A percentile compares a stretch with the other conserved stretches of the same genome.
phyloP scores from a whole-genome alignment of 257 asterid genomes.

The Osmanthus fragrans region DNA sequence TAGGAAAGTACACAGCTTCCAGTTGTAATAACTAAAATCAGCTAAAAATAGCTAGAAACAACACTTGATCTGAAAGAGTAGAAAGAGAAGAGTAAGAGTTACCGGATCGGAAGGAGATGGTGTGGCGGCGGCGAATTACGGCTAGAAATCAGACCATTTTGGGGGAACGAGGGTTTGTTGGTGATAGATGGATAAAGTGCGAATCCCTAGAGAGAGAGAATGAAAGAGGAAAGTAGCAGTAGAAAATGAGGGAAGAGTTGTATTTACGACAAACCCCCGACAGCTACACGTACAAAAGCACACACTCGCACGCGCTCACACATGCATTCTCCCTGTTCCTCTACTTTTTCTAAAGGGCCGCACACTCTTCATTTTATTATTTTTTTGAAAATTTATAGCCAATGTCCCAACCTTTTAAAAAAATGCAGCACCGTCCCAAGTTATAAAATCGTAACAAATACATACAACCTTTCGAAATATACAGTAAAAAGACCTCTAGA shows the following conservation, averaged over 20 bases:
- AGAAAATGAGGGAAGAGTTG: not conserved
- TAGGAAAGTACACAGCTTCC: constrained; percentile 6
- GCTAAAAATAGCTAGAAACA: not conserved
- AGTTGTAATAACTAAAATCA: not conserved
- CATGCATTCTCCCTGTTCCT: constrained; percentile 29
- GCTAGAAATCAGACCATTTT: constrained; percentile 31
- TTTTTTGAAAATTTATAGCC: too few species aligned
- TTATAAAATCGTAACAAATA: too few species aligned
- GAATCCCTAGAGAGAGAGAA: constrained; percentile 36
- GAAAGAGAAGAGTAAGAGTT: not conserved
- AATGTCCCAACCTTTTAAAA: too few species aligned
- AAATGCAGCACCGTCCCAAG: too few species aligned
- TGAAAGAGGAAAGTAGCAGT: constrained; percentile 22
- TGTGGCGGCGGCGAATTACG: constrained; percentile 18
- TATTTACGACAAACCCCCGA: constrained; percentile 26
- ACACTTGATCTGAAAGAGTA: constrained; percentile 17
- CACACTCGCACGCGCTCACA: constrained; percentile 36
- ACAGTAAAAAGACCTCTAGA: too few species aligned
- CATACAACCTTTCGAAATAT: too few species aligned
- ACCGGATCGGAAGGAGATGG: constrained; percentile 27
- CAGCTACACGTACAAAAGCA: constrained; percentile 32
- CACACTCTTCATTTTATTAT: not conserved
- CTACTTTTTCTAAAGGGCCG: constrained; percentile 1
- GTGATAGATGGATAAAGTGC: constrained; percentile 19
- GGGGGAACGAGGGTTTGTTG: constrained; percentile 22